phyloP scores from a whole-genome alignment of 2,329 filamentous ascomycete species.

The Apiospora hydei region DNA sequence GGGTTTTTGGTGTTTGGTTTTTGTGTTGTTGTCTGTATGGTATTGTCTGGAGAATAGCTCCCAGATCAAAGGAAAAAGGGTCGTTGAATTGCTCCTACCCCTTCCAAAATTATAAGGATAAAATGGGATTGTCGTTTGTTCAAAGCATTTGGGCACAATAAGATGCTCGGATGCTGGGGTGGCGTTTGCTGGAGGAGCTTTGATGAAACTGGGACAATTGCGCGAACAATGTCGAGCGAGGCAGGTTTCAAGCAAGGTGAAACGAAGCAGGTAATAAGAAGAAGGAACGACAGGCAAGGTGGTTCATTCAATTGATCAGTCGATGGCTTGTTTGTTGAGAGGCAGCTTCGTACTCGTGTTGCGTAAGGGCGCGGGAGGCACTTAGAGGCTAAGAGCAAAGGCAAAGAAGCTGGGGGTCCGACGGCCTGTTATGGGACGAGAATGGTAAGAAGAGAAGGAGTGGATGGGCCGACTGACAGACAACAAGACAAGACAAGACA shows the following conservation, averaged over 20 bases:
- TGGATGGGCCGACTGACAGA: not conserved
- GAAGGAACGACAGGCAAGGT: not conserved
- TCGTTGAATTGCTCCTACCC: not conserved
- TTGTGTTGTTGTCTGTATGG: not conserved
- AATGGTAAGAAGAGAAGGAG: conserved; percentile 13
- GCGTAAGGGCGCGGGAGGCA: not conserved
- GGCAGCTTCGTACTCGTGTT: conserved; percentile 13
- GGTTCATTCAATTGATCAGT: not conserved
- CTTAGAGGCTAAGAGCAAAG: not conserved
- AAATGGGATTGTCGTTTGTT: conserved; percentile 21
- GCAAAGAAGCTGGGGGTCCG: not conserved
- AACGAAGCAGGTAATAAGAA: conserved; percentile 1
- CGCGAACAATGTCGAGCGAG: not conserved
- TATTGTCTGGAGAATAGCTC: not conserved
- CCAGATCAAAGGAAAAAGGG: not conserved
- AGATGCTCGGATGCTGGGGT: conserved; percentile 1
- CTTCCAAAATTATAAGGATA: conserved; percentile 2
- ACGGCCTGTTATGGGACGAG: conserved; percentile 18
- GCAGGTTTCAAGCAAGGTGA: not conserved
- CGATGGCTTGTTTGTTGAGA: not conserved
- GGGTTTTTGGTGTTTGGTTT: not conserved
- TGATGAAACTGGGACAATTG: conserved; percentile 12
- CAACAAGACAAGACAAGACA: not conserved
- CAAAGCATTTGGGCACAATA: conserved; percentile 13
- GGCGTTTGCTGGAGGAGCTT: conserved; percentile 2